Evolutionary conservation across 139 green algal species (phyloP).

Genomic region (Picochlorum sp.): DNA sequence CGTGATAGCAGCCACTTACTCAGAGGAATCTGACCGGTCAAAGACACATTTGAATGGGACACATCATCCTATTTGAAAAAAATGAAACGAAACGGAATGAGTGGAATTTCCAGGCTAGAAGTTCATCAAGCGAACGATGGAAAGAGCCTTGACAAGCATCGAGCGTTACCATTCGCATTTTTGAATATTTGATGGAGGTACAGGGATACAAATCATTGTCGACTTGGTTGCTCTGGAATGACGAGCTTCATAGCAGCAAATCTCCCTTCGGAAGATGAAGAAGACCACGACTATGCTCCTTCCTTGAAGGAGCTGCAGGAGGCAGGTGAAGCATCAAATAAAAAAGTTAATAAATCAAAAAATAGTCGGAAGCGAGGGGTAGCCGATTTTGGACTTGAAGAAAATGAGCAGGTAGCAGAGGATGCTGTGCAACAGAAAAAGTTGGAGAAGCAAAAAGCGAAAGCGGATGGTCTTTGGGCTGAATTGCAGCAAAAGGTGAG

Average conservation of each 20-base stretch:
- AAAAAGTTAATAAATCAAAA: constrained; percentile 8
- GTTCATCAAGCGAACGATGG: too few relatives aligned
- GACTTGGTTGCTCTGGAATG: too few relatives aligned
- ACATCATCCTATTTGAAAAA: too few relatives aligned
- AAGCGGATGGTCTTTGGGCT: constrained; percentile 29
- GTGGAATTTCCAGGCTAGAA: too few relatives aligned
- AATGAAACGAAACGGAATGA: too few relatives aligned
- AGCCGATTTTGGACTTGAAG: background rate
- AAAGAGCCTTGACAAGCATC: too few relatives aligned
- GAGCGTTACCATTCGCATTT: background rate
- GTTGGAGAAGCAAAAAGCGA: constrained; percentile 11
- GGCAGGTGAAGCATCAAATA: constrained; percentile 1
- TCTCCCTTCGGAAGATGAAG: constrained; percentile 49
- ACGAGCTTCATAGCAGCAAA: constrained; percentile 15
- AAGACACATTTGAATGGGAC: too few relatives aligned
- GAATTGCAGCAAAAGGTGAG: too few relatives aligned
- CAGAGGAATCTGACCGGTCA: too few relatives aligned
- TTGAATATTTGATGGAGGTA: background rate
- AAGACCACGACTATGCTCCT: constrained; percentile 65
- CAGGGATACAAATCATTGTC: background rate
- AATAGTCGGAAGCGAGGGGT: constrained; percentile 15
- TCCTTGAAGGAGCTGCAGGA: constrained; percentile 24
- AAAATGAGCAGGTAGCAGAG: constrained; percentile 8
- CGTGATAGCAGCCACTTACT: too few relatives aligned
- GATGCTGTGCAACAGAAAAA: constrained; percentile 11